Conservation (phyloP, 495 filamentous ascomycete species). For the Corynascus novoguineensis region DNA sequence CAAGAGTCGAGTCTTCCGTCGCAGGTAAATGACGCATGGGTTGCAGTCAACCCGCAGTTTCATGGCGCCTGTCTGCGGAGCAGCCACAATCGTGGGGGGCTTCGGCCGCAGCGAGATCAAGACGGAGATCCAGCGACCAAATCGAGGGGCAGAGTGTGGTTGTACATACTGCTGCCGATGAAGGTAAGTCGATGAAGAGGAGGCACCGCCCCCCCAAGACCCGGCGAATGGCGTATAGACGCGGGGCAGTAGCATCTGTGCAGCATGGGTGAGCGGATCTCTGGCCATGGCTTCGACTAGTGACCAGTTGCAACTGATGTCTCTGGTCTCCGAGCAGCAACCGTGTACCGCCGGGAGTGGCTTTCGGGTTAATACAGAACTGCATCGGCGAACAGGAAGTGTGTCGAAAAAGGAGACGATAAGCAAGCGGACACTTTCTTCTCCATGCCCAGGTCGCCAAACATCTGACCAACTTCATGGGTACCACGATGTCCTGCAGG, state of each 20-base stretch:
- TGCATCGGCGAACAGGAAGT: neutral
- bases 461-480: neutral
- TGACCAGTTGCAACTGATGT: neutral
- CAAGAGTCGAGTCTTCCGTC: neutral
- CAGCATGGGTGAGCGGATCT: slow-evolving; percentile 3
- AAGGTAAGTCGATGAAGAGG: neutral
- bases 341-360: neutral
- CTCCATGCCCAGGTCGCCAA: neutral
- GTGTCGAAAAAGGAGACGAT: neutral
- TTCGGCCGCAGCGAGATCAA: slow-evolving; percentile 9
- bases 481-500: slow-evolving; percentile 13
- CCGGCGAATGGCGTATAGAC: neutral
- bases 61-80: neutral
- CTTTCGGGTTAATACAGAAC: neutral
- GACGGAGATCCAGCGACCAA: neutral
- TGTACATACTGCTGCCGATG: neutral
- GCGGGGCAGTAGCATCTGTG: neutral
- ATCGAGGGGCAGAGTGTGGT: slow-evolving; percentile 9
- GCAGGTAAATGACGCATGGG: neutral
- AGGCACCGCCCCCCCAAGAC: neutral
- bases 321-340: neutral
- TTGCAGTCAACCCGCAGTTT: neutral
- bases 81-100: neutral
- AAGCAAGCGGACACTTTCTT: neutral
- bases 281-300: neutral